Percentiles rank a stretch among this genome's conserved stretches.
Evolutionary conservation across 23 red algal species (phyloP).

Genomic region (Gracilaria domingensis): DNA sequence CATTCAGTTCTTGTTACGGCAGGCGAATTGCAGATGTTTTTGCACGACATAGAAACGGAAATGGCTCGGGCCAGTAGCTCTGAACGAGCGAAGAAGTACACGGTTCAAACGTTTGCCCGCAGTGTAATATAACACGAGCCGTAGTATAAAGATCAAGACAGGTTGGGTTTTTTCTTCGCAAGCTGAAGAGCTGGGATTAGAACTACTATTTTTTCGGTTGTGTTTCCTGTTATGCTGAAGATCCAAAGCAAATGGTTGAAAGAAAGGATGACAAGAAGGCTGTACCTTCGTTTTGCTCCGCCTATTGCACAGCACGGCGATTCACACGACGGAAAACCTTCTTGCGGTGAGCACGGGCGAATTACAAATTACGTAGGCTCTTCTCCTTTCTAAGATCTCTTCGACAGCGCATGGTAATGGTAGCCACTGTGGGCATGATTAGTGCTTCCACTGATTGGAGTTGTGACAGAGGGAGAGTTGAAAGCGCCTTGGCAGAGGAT

Average conservation of each 20-base stretch:
- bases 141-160: too few relatives aligned
- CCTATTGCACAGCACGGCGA: constrained; percentile 54
- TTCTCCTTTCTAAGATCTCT: constrained; percentile 89
- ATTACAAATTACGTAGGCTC: constrained; percentile 72
- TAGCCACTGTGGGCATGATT: background rate
- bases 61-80: background rate
- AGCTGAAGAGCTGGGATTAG: too few relatives aligned
- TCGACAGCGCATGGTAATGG: constrained; percentile 77
- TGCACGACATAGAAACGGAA: constrained; percentile 73
- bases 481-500: background rate
- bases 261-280: constrained; percentile 70
- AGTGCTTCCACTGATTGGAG: background rate
- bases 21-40: constrained; percentile 61
- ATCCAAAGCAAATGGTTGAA: constrained; percentile 53
- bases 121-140: too few relatives aligned
- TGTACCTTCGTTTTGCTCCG: constrained; percentile 52
- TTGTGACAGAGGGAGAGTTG: constrained; percentile 16
- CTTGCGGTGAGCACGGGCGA: constrained; percentile 71
- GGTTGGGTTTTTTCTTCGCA: too few relatives aligned
- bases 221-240: background rate
- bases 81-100: constrained; percentile 14
- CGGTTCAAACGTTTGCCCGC: background rate
- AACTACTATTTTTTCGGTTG: background rate
- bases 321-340: constrained; percentile 32
- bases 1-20: constrained; percentile 52